A percentile compares a stretch with the other conserved stretches of the same genome.
Conservation (phyloP, 202 grass and related monocot genomes). For the Brachypodium distachyon region DNA sequence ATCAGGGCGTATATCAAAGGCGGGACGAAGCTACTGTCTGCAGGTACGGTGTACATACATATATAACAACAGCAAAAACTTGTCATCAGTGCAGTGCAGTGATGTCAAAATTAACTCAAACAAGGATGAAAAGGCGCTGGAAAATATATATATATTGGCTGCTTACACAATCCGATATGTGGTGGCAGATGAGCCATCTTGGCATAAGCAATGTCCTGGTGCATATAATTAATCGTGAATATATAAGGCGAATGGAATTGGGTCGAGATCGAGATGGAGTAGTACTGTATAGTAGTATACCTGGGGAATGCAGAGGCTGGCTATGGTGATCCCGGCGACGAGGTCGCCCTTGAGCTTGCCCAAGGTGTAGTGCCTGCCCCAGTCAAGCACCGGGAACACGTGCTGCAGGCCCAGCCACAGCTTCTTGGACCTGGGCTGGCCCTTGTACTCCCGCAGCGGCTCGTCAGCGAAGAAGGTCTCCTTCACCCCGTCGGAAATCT, state of each 20-base stretch:
- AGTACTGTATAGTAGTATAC: conserved; percentile 8
- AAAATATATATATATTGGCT: neutral
- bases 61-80: neutral
- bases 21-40: conserved; percentile 63
- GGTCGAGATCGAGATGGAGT: too few species aligned
- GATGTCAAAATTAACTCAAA: neutral
- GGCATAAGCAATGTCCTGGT: conserved; percentile 76
- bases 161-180: conserved; percentile 78
- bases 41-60: too few species aligned
- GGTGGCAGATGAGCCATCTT: conserved; percentile 61
- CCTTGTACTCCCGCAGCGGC: conserved; percentile 59
- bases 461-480: conserved; percentile 80
- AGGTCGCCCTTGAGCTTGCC: conserved; percentile 61
- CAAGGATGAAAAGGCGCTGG: neutral
- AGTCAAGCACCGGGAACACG: conserved; percentile 67
- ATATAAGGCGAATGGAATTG: too few species aligned
- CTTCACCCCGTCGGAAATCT: conserved; percentile 39
- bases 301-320: conserved; percentile 89
- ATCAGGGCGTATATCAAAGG: conserved; percentile 56
- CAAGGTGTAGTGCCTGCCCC: conserved; percentile 59
- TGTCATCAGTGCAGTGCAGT: neutral
- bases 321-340: conserved; percentile 63
- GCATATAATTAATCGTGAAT: neutral
- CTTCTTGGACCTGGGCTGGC: conserved; percentile 52
- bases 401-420: conserved; percentile 47